Percentiles rank a stretch among this genome's conserved stretches.
These are phyloP conservation scores for Malassezia slooffiae DNA, from an alignment of 1,284 basidiomycete species.

Conservation along the genomic window DNA sequence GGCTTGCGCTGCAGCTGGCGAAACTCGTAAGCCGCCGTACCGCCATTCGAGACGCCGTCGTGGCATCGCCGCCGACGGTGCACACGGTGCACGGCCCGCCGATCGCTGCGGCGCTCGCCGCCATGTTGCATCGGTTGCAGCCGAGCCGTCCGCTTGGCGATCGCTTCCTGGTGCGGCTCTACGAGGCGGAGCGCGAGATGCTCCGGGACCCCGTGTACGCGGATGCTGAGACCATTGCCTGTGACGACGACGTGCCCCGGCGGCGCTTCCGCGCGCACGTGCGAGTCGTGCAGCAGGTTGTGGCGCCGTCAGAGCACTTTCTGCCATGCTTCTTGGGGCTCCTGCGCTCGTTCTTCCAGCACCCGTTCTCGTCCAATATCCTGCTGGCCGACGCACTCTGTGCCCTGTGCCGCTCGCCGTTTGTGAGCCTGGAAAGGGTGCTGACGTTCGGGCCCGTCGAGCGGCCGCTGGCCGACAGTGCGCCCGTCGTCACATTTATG, in stretches of 20 bases:
- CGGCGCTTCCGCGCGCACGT: neutral
- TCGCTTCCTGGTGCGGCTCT: slow-evolving; percentile 1
- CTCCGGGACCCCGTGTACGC: slow-evolving; percentile 3
- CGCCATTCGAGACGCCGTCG: no score
- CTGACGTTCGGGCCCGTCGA: neutral
- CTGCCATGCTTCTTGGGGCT: neutral
- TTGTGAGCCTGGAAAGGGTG: neutral
- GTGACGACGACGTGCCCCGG: neutral
- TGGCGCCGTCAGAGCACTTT: neutral
- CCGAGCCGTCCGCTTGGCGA: no score
- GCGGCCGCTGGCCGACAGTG: no score
- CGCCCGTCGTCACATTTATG: neutral
- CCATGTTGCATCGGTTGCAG: no score
- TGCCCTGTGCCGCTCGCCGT: slow-evolving; percentile 4
- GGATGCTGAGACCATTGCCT: neutral
- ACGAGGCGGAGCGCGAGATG: slow-evolving; percentile 1
- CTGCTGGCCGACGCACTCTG: neutral
- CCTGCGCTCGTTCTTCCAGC: neutral
- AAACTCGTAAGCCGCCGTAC: no score
- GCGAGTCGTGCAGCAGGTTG: neutral
- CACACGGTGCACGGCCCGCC: no score
- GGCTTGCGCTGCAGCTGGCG: no score
- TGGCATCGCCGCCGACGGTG: no score
- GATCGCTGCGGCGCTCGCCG: no score
- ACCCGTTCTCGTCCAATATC: neutral